phyloP scores from a whole-genome alignment of 1,139 yeast genomes.

The Nakaseomyces bracarensis region DNA sequence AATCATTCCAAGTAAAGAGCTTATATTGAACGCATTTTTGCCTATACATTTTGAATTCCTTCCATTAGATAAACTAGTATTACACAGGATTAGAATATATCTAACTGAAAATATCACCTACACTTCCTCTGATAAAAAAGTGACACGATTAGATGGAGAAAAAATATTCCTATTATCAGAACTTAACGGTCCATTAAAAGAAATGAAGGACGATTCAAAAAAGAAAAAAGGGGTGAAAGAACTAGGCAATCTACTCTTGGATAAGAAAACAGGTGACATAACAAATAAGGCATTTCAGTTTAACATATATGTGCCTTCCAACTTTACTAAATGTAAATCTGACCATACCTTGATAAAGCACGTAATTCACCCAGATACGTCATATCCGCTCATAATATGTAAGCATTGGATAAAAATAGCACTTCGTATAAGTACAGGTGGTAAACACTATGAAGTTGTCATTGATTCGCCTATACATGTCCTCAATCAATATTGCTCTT shows the following conservation, averaged over 20 bases:
- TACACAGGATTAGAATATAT: conserved; percentile 77
- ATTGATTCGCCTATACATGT: conserved; percentile 90
- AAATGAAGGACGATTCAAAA: conserved; percentile 26
- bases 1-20: conserved; percentile 75
- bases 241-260: conserved; percentile 34
- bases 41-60: conserved; percentile 78
- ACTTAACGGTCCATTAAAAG: conserved; percentile 49
- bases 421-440: conserved; percentile 51
- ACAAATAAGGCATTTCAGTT: conserved; percentile 65
- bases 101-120: conserved; percentile 83
- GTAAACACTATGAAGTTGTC: conserved; percentile 82
- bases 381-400: conserved; percentile 65
- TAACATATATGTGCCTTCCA: conserved; percentile 62
- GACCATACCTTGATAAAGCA: conserved; percentile 29
- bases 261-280: conserved; percentile 32
- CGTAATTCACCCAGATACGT: conserved; percentile 43
- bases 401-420: conserved; percentile 94
- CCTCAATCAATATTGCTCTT: conserved; percentile 50
- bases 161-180: conserved; percentile 71
- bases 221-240: conserved; percentile 29
- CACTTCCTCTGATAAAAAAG: conserved; percentile 53
- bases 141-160: conserved; percentile 81
- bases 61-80: conserved; percentile 76
- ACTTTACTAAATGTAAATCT: conserved; percentile 68
- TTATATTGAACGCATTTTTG: conserved; percentile 69